A percentile compares a stretch with the other conserved stretches of the same genome.
These are phyloP conservation scores for Saturnispora galanensis DNA, from an alignment of 805 yeast genomes.

Conservation along the genomic window DNA sequence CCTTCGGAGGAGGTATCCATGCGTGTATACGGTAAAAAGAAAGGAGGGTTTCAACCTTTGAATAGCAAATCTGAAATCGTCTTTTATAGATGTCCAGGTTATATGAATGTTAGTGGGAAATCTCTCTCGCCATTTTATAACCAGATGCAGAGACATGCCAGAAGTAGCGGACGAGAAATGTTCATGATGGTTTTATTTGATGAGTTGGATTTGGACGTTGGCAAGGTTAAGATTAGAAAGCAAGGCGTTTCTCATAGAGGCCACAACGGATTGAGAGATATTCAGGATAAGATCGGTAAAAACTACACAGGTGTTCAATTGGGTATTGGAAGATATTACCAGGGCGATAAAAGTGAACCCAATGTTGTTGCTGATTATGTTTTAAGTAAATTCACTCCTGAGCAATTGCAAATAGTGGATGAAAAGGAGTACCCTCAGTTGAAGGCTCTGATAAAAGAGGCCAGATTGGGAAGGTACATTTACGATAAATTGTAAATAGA, in stretches of 20 bases:
- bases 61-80: constrained; percentile 7
- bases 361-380: constrained; percentile 52
- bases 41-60: constrained; percentile 1
- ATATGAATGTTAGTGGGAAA: constrained; percentile 67
- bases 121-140: constrained; percentile 31
- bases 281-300: constrained; percentile 37
- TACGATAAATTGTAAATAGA: constrained; percentile 15
- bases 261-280: constrained; percentile 71
- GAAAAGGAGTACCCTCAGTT: constrained; percentile 34
- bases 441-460: constrained; percentile 28
- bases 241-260: constrained; percentile 63
- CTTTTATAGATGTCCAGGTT: constrained; percentile 19
- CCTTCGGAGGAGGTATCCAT: background rate
- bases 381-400: constrained; percentile 37
- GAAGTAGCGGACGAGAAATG: constrained; percentile 23
- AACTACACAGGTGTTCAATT: constrained; percentile 57
- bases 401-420: constrained; percentile 35
- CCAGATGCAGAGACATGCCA: constrained; percentile 22
- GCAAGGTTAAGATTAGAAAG: constrained; percentile 52
- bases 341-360: constrained; percentile 26
- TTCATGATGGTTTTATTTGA: constrained; percentile 62
- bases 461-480: constrained; percentile 22
- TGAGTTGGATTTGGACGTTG: constrained; percentile 59
- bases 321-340: constrained; percentile 66
- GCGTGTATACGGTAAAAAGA: background rate